These are phyloP conservation scores for Schwanniomyces polymorphus DNA, from an alignment of 805 yeast genomes.

Conservation along the genomic window DNA sequence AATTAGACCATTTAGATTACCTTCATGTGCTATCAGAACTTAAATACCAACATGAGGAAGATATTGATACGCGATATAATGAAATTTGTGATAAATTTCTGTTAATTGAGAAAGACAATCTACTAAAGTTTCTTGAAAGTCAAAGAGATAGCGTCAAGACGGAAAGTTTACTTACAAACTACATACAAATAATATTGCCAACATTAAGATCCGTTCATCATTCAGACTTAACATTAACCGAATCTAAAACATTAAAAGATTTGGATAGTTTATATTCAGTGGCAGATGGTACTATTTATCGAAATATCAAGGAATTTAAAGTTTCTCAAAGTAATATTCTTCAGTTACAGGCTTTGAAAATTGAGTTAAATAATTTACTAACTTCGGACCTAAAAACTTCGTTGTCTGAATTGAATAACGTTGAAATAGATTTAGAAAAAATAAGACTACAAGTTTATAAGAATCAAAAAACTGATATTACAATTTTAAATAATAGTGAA, in stretches of 20 bases:
- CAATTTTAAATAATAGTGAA: constrained; percentile 2
- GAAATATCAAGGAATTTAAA: constrained; percentile 11
- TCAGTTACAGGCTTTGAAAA: constrained; percentile 1
- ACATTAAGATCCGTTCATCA: constrained; percentile 34
- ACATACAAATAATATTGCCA: constrained; percentile 29
- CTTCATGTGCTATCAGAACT: constrained; percentile 23
- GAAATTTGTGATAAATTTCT: constrained; percentile 10
- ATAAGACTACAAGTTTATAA: constrained; percentile 7
- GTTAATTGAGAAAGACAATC: constrained; percentile 8
- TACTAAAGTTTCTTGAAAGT: constrained; percentile 15
- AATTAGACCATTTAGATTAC: constrained; percentile 28
- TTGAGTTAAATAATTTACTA: constrained; percentile 7
- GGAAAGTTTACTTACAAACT: constrained; percentile 20
- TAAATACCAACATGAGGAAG: constrained; percentile 9
- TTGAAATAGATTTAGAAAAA: constrained; percentile 11
- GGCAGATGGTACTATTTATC: constrained; percentile 11
- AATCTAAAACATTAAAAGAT: constrained; percentile 19
- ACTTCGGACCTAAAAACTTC: constrained; percentile 14
- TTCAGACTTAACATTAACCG: constrained; percentile 25
- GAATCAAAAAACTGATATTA: background rate
- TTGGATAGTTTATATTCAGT: constrained; percentile 18
- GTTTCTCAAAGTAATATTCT: constrained; percentile 1
- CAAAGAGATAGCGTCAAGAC: constrained; percentile 26
- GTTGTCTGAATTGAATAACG: constrained; percentile 13
- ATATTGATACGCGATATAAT: constrained; percentile 14